Conservation (phyloP, 495 filamentous ascomycete species). For the Hypomontagnella monticulosa region DNA sequence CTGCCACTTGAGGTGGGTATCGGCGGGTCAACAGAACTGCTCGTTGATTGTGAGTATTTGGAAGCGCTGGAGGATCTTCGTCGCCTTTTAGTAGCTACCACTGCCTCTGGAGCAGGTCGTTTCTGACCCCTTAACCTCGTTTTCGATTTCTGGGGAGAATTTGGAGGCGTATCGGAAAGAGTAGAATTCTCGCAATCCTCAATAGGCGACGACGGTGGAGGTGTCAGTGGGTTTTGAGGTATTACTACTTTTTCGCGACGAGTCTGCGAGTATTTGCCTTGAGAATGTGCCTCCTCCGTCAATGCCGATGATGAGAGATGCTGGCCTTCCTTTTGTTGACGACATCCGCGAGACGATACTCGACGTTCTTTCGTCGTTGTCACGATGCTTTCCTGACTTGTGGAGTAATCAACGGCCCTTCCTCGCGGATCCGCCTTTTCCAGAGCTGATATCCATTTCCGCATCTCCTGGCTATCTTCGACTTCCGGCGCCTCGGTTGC, state of each 20-base stretch:
- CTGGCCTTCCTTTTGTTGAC: background rate
- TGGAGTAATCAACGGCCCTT: constrained; percentile 41
- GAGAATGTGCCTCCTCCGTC: background rate
- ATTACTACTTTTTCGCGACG: background rate
- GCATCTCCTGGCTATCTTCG: constrained; percentile 61
- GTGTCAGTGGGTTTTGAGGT: background rate
- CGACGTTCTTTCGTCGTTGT: constrained; percentile 9
- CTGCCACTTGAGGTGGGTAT: constrained; percentile 1
- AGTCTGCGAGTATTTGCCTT: background rate
- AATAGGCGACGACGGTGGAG: constrained; percentile 13
- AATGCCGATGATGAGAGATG: background rate
- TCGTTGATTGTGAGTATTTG: background rate
- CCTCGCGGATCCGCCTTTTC: constrained; percentile 55
- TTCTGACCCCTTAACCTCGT: constrained; percentile 9
- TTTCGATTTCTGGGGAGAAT: background rate
- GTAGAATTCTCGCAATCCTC: background rate
- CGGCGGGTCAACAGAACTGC: background rate
- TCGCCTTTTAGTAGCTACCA: constrained; percentile 10
- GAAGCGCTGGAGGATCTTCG: constrained; percentile 11
- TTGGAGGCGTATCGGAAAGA: background rate
- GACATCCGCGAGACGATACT: background rate
- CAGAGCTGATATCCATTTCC: constrained; percentile 64
- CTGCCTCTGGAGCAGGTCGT: constrained; percentile 17
- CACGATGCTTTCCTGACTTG: constrained; percentile 41
- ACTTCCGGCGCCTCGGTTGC: constrained; percentile 45